Evolutionary conservation across 495 filamentous ascomycete species (phyloP), one percentile per base, ranked within the genome.

Genomic region (Lasiosphaeris hirsuta): DNA sequence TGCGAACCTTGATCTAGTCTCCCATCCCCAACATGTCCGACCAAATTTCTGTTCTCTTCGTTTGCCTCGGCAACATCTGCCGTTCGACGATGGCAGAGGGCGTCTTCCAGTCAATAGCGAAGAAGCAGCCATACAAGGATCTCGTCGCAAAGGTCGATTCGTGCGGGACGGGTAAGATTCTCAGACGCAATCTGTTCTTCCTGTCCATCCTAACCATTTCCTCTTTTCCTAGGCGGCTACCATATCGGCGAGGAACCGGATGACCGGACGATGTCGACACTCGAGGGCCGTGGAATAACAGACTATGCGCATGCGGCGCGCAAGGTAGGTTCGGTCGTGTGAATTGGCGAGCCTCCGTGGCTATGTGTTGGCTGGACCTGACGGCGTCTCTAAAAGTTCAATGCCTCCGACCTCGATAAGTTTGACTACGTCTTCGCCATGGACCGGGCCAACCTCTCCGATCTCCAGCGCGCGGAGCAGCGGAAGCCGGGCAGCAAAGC

Each of bases 51-150:
- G 87, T 98, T 33, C 82, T 98, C 43, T 98, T 98, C 71, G 92
- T 96, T 62, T 98, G 94, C 71, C 79, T 98, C 11, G 94, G 94
- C 63, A 98, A 98, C 72, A 97, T 97, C 67, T 98, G 94, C 79
- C 79, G 79, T 30, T 96, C 92, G 2, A 88, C 94, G 3, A 97
- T 98, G 94, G 91, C 92, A 35, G 93, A 97, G 77, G 94, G 86
- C 40, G 88, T 94, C 58, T 97, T 98, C 77, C 84, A 83, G 37
- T 82, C 84, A 30, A 70, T 95, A 7, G 83, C 84, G n/a, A 72
- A 77, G 57, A 72, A 78, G 56, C 67, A 80, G 42, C 69, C 75
- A 50, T 77, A 84, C 73, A 66, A 81, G 75, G 66, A 64, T 45
- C 78, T 84, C 13, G 83, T 97, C 61, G 72, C 74, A 11, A 75